Evolutionary conservation across 2,329 filamentous ascomycete species (phyloP).

Genomic region (Ambrosiella cleistominuta): DNA sequence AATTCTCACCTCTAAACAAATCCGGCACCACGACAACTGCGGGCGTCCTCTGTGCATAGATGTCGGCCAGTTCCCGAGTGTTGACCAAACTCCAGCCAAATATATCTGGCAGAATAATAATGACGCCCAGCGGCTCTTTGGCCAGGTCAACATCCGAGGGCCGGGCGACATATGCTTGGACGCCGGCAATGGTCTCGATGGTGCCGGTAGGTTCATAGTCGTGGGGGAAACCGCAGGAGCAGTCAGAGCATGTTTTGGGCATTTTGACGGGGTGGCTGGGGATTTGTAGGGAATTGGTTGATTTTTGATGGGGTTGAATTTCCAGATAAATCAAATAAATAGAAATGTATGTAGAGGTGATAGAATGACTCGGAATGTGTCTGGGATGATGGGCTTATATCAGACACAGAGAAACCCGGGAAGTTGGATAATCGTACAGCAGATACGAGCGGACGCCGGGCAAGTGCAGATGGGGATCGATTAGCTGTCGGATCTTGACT

Average conservation of each 20-base stretch:
- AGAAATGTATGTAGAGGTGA: background rate
- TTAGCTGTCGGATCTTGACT: no score
- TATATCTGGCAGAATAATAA: constrained; percentile 34
- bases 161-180: constrained; percentile 17
- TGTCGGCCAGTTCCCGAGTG: constrained; percentile 32
- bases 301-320: background rate
- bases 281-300: background rate
- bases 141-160: constrained; percentile 12
- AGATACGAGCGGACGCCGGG: no score
- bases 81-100: constrained; percentile 36
- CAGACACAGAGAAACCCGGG: no score
- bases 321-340: background rate
- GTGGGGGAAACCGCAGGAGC: constrained; percentile 15
- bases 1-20: constrained; percentile 26
- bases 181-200: constrained; percentile 15
- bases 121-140: constrained; percentile 23
- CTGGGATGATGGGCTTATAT: no score
- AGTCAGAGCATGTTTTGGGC: constrained; percentile 12
- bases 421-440: no score
- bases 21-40: constrained; percentile 34
- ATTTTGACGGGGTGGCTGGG: background rate
- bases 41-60: constrained; percentile 29
- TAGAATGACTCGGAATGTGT: background rate
- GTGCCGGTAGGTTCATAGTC: constrained; percentile 14
- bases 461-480: no score